Evolutionary conservation across 2,329 filamentous ascomycete species (phyloP).

Genomic region (Colletotrichum liaoningense): DNA sequence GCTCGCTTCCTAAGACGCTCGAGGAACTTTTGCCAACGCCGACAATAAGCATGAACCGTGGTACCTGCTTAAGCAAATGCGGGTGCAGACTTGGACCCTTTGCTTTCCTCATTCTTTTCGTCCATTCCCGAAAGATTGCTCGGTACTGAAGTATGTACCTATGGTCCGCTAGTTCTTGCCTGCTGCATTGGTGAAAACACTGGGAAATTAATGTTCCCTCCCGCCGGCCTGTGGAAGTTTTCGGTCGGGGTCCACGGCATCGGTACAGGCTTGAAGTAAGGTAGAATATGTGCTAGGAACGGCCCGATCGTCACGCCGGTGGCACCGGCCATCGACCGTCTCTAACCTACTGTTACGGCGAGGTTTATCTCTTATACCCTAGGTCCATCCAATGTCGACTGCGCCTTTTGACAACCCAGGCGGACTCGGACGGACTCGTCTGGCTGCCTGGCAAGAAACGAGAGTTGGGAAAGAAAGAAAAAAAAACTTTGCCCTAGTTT

Average conservation of each 20-base stretch:
- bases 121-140: not conserved
- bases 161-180: not conserved
- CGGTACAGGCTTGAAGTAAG: not conserved
- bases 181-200: not conserved
- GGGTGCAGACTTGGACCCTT: not conserved
- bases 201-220: not conserved
- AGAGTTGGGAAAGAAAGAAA: not conserved
- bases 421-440: not conserved
- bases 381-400: not conserved
- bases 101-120: not conserved
- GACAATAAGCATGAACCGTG: not conserved
- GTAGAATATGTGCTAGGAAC: not conserved
- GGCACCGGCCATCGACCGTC: not conserved
- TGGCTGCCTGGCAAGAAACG: not conserved
- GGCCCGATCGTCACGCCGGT: constrained; percentile 4
- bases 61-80: not conserved
- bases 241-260: not conserved
- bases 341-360: not conserved
- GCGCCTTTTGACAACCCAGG: not conserved
- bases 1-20: not conserved
- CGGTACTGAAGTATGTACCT: not conserved
- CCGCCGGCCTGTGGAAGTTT: not conserved
- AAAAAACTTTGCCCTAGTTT: constrained; percentile 1
- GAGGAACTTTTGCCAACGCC: not conserved
- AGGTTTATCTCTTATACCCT: not conserved